phyloP scores from a whole-genome alignment of 1,284 basidiomycete genomes.

The Thecaphora thlaspeos region DNA sequence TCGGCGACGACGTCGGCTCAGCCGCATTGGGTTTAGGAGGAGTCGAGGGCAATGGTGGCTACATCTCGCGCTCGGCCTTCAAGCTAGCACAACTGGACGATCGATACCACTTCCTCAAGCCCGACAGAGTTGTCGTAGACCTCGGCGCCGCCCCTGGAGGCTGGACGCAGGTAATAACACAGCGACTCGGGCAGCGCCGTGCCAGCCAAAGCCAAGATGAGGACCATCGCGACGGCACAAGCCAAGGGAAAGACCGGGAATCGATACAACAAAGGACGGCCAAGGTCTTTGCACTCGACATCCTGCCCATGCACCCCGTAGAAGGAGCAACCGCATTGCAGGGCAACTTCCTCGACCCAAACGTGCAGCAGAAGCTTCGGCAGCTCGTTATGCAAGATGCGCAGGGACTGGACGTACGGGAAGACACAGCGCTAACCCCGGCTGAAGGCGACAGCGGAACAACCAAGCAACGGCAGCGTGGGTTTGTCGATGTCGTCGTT shows the following conservation, averaged over 20 bases:
- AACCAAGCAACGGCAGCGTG: not conserved
- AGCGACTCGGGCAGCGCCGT: constrained; percentile 1
- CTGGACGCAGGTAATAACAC: constrained; percentile 45
- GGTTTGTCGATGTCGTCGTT: constrained; percentile 44
- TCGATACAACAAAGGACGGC: not conserved
- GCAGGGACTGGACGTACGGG: too few relatives aligned
- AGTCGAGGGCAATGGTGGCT: too few relatives aligned
- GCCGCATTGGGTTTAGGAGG: too few relatives aligned
- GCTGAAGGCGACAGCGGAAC: too few relatives aligned
- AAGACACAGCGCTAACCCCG: too few relatives aligned
- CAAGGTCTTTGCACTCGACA: constrained; percentile 40
- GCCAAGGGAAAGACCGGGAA: too few relatives aligned
- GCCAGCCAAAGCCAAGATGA: not conserved
- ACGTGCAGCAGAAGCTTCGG: constrained; percentile 14
- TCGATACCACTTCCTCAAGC: constrained; percentile 34
- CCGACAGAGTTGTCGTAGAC: constrained; percentile 39
- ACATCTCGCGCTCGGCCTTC: constrained; percentile 46
- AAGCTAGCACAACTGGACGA: constrained; percentile 45
- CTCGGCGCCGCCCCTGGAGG: constrained; percentile 52
- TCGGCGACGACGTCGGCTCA: too few relatives aligned
- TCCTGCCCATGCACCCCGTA: constrained; percentile 23
- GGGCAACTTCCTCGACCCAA: constrained; percentile 38
- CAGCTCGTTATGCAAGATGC: constrained; percentile 1
- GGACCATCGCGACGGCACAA: not conserved
- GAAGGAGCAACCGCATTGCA: constrained; percentile 26